Percentiles rank a stretch among this genome's conserved stretches.
phyloP scores from a whole-genome alignment of 2,329 filamentous ascomycete genomes.

The Colletotrichum spaethianum region DNA sequence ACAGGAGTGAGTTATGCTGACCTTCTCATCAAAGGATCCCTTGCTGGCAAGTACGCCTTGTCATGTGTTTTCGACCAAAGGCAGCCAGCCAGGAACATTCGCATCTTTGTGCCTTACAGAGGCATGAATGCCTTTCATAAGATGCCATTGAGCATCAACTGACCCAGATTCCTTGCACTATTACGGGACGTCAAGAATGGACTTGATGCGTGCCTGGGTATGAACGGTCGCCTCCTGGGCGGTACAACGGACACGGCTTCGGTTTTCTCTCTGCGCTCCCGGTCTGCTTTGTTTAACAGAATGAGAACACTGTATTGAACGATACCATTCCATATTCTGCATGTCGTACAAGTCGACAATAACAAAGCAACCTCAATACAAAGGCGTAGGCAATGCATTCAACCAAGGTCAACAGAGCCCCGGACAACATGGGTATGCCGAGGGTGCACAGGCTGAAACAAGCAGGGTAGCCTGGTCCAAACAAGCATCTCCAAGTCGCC shows the following conservation, averaged over 20 bases:
- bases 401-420: background rate
- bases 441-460: constrained; percentile 16
- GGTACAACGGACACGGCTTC: background rate
- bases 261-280: background rate
- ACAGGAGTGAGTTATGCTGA: too few species aligned
- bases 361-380: background rate
- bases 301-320: background rate
- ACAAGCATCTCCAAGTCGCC: background rate
- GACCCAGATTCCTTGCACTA: background rate
- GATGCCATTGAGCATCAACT: background rate
- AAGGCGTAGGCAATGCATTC: background rate
- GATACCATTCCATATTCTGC: too few species aligned
- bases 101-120: background rate
- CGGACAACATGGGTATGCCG: background rate
- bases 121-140: background rate
- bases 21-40: background rate
- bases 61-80: background rate
- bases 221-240: too few species aligned
- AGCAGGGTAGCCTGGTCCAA: background rate
- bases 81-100: too few species aligned
- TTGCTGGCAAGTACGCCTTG: background rate
- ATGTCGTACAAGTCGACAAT: background rate
- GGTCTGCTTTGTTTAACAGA: background rate
- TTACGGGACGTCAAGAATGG: background rate
- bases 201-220: background rate